These are phyloP conservation scores for Backusella tuberculispora DNA, from an alignment of 192 early-diverging fungal species.

Conservation along the genomic window DNA sequence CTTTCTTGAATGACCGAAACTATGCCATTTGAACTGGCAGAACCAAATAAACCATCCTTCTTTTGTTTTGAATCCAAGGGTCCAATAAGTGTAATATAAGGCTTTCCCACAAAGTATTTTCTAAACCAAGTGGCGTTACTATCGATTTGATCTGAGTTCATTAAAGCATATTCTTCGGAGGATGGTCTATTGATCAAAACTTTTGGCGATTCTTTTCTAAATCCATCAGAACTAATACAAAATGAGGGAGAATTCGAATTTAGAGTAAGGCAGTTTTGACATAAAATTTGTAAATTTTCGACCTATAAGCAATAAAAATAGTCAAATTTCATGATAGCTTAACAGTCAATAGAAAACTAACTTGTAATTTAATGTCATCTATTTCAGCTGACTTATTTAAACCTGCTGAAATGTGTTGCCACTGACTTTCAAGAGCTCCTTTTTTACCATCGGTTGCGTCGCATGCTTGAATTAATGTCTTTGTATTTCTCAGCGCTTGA, in stretches of 20 bases:
- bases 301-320: neutral
- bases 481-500: neutral
- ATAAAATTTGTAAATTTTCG: constrained; percentile 1
- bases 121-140: constrained; percentile 22
- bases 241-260: neutral
- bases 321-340: neutral
- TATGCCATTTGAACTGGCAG: constrained; percentile 4
- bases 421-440: neutral
- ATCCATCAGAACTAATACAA: neutral
- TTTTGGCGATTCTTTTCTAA: constrained; percentile 9
- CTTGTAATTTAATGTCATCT: neutral
- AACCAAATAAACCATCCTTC: neutral
- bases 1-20: constrained; percentile 26
- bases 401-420: neutral
- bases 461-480: neutral
- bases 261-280: constrained; percentile 4
- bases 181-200: neutral
- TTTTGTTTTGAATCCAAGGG: constrained; percentile 17
- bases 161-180: neutral
- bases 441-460: neutral
- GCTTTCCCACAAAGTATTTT: constrained; percentile 23
- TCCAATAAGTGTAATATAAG: constrained; percentile 24
- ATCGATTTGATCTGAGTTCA: constrained; percentile 18
- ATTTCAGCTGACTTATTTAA: neutral
- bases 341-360: neutral